phyloP scores from a whole-genome alignment of 2,329 filamentous ascomycete genomes.

The Ophiocordyceps unilateralis region DNA sequence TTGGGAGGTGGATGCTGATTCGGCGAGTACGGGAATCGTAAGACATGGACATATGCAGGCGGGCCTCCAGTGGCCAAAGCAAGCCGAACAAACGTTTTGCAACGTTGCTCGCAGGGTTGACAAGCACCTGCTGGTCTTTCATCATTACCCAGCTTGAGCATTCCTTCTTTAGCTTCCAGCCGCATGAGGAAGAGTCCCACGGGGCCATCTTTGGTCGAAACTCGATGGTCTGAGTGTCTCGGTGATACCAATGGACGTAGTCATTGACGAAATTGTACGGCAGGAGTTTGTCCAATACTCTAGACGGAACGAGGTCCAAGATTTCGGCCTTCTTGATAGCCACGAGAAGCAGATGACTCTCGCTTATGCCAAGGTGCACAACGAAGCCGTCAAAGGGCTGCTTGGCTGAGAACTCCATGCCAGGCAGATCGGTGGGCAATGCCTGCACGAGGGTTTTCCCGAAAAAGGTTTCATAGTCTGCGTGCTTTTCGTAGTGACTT shows the following conservation, averaged over 20 bases:
- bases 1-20: conserved; percentile 26
- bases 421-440: conserved; percentile 9
- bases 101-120: not conserved
- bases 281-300: conserved; percentile 11
- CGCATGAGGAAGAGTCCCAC: conserved; percentile 2
- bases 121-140: not conserved
- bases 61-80: not conserved
- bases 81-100: not conserved
- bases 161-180: not conserved
- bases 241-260: conserved; percentile 28
- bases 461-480: conserved; percentile 22
- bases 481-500: conserved; percentile 20
- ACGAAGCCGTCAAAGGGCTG: conserved; percentile 10
- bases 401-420: conserved; percentile 24
- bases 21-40: not conserved
- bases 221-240: conserved; percentile 10
- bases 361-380: too few species aligned
- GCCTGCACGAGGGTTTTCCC: conserved; percentile 14
- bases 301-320: conserved; percentile 16
- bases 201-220: conserved; percentile 11
- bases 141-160: not conserved
- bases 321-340: conserved; percentile 6
- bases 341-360: too few species aligned
- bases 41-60: not conserved
- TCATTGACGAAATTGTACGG: conserved; percentile 21